Base-by-base conservation (phyloP, 345 rosid species). In the Syzygium jambos region DNA sequence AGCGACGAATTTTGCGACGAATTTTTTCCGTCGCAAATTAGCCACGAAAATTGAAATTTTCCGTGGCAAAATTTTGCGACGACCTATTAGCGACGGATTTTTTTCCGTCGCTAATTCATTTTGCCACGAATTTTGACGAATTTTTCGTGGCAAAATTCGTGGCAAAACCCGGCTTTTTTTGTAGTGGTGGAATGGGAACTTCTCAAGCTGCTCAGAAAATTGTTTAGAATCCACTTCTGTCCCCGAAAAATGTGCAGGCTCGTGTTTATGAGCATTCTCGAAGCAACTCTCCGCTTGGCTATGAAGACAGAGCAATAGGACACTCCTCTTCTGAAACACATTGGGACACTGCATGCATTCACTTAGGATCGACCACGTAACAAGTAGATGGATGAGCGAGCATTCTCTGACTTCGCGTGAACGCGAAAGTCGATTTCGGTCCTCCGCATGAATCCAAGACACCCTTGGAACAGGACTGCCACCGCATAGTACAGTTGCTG, bases 291-390 rank as follows among this genome's bases (percentile, higher is more conserved):
- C 87, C 85, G 22, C 91, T 85, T 85, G 14, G 87, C 89, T 85
- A 82, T 43, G 84, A 86, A 88, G 93, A 89, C 90, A 43, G 90
- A 89, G 93, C 87, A 89, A 90, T 49, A 51, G n/a, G 89, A 57
- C 87, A 56, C 49, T 59, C 85, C 49, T 55, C 55, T 61, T 15
- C 23, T 29, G 77, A 19, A 38, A 63, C 77, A 63, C 77, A 56
- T 84, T 7, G 15, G 11, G 55, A 27, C 15, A 56, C 22, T 84
- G 12, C 55, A 21, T 25, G 22, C 22, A 15, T 52, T 52, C 15
- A 27, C 51, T 19, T 27, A 34, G 84, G 25, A 78, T 41, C 25
- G 23, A 52, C 54, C 54, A 15, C 54, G 17, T 15, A 52, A 52
- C 54, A 14, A 52, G 17, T 15, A 13, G 15, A 52, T 61, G 34